A percentile compares a stretch with the other conserved stretches of the same genome.
Conservation (phyloP, 2,329 filamentous ascomycete species). For the Penicillium sp. region DNA sequence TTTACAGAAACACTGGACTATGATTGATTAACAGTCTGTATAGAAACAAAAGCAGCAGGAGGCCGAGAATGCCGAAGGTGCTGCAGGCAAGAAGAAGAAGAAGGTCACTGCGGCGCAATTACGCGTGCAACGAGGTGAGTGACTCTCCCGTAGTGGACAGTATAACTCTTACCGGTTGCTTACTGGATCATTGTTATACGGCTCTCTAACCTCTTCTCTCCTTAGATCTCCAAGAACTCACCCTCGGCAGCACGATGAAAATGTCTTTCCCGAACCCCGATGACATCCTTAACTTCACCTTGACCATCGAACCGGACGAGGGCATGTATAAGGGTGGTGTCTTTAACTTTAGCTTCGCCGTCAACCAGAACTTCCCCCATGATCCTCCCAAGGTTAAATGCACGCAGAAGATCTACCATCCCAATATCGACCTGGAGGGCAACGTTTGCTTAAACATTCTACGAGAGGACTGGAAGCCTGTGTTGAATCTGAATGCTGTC, state of each 20-base stretch:
- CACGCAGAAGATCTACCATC: conserved; percentile 97
- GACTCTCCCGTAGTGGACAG: neutral
- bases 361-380: conserved; percentile 94
- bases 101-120: conserved; percentile 96
- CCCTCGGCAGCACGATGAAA: conserved; percentile 56
- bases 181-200: neutral
- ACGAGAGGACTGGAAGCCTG: conserved; percentile 98
- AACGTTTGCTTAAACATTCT: conserved; percentile 98
- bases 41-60: conserved; percentile 83
- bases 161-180: neutral
- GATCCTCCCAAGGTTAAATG: conserved; percentile 97
- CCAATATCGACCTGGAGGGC: conserved; percentile 95
- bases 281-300: conserved; percentile 54
- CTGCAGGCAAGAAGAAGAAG: conserved; percentile 84
- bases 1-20: neutral
- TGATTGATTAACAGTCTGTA: conserved; percentile 21
- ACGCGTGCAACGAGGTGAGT: conserved; percentile 87
- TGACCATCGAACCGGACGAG: conserved; percentile 51
- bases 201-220: neutral
- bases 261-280: conserved; percentile 58
- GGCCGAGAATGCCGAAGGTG: conserved; percentile 86
- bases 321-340: conserved; percentile 81
- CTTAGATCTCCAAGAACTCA: conserved; percentile 48
- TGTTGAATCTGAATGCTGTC: conserved; percentile 92
- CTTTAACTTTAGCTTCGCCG: conserved; percentile 87